Conservation (phyloP, 305 asterid species). For the Ilex paraguariensis region DNA sequence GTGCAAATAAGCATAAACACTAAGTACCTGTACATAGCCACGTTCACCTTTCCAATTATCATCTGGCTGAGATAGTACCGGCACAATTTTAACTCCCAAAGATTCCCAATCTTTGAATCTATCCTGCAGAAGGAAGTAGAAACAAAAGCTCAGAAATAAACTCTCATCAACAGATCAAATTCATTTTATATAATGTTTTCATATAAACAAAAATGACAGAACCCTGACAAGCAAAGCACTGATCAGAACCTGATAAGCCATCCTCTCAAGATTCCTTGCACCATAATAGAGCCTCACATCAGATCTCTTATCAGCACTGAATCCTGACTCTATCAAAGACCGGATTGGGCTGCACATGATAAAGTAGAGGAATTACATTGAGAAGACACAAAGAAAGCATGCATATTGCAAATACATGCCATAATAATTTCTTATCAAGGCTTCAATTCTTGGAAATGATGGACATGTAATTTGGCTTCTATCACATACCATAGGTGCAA, state of each 20-base stretch:
- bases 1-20: constrained; percentile 12
- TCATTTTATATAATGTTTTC: too few relatives aligned
- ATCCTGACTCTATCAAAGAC: constrained; percentile 85
- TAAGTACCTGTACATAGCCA: constrained; percentile 73
- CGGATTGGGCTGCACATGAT: constrained; percentile 67
- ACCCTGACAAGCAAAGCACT: background rate
- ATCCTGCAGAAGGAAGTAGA: constrained; percentile 37
- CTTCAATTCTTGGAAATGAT: too few relatives aligned
- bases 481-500: too few relatives aligned
- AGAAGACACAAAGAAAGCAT: background rate
- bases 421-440: too few relatives aligned
- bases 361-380: background rate
- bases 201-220: background rate
- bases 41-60: constrained; percentile 68
- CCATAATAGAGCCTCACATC: constrained; percentile 91
- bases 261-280: constrained; percentile 73
- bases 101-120: constrained; percentile 79
- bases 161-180: too few relatives aligned
- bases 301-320: constrained; percentile 65
- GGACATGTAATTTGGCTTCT: too few relatives aligned
- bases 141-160: background rate
- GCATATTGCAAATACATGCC: too few relatives aligned
- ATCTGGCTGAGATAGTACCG: constrained; percentile 79
- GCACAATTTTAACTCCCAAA: constrained; percentile 69
- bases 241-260: constrained; percentile 74